Evolutionary conservation across 129 eudicot genomes (phyloP).

Genomic region (Logfia minima): DNA sequence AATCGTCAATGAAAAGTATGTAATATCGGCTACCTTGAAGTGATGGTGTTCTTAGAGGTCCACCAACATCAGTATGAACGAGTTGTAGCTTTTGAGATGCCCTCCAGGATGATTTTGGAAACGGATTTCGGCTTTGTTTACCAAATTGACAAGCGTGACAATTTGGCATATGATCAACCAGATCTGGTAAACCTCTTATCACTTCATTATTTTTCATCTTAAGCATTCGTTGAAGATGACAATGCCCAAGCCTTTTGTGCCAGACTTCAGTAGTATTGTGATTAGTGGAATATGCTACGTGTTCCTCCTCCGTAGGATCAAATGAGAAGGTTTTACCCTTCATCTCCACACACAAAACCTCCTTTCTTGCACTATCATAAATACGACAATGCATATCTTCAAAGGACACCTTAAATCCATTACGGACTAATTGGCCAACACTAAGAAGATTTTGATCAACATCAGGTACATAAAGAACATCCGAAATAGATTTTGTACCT

Average conservation of each 20-base stretch:
- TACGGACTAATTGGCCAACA: neutral
- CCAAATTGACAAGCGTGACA: neutral
- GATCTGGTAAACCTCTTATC: neutral
- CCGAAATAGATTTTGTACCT: neutral
- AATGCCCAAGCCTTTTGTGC: neutral
- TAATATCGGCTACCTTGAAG: neutral
- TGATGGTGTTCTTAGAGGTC: too few relatives aligned
- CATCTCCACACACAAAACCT: neutral
- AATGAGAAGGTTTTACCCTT: neutral
- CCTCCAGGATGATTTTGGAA: neutral
- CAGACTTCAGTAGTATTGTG: neutral
- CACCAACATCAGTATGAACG: neutral
- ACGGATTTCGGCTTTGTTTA: neutral
- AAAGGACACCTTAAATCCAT: neutral
- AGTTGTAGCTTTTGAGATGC: neutral
- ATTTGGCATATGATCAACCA: neutral
- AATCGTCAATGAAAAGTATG: neutral
- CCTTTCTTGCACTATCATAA: too few relatives aligned
- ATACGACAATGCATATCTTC: neutral
- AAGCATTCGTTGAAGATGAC: neutral
- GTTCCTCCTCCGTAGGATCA: constrained; percentile 1
- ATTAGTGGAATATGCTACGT: neutral
- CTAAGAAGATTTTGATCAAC: neutral
- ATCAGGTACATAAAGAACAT: neutral
- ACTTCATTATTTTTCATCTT: neutral